Base-by-base conservation (phyloP, 352 stramenopile genomes). In the Globisporangium camurandrum region DNA sequence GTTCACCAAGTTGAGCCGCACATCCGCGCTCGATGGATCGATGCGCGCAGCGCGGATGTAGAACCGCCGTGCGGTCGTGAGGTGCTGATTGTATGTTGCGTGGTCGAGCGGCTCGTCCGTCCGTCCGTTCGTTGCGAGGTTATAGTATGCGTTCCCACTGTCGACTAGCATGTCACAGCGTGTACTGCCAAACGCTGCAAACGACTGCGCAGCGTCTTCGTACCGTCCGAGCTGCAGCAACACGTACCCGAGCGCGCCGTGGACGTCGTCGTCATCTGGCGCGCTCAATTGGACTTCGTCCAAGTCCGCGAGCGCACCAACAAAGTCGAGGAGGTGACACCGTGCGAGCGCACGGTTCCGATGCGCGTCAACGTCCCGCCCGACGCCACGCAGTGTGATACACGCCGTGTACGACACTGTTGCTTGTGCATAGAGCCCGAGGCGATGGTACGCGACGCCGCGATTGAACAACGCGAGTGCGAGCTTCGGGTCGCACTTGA, bases 91-190 rank as follows among this genome's bases (percentile, higher is more conserved):
- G 49, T 76, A 66, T 38, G 71, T 60, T 14, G 39, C 57, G 57
- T 83, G 37, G 24, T 82, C 58, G 7, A 88, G 46, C 3, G 59
- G 57, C 16, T 22, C 46, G 11, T 48, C 62, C n/a, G n/a, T n/a
- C n/a, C n/a, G n/a, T n/a, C n/a, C n/a, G 30, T 61, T 66, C 16
- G 61, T 70, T 9, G 62, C 79, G 46, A 90, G 53, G 49, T 80
- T 90, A 22, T 87, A 87, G 56, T 86, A 85, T 3, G 76, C 74
- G 42, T 88, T 90, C 39, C 74, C 79, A n/a, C 71, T 83, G 46
- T 90, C 79, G 0, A 67, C 68, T 39, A 79, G 84, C 6, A 76
- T 87, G 39, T 90, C 74, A 26, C 71, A 67, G 38, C 64, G 80
- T 9, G 81, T 46, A 0, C 75, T 65, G 12, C 78, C 76, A 51